Percentiles rank a stretch among this genome's conserved stretches.
phyloP scores from a whole-genome alignment of 345 rosid species.

The Eucalyptus pauciflora region DNA sequence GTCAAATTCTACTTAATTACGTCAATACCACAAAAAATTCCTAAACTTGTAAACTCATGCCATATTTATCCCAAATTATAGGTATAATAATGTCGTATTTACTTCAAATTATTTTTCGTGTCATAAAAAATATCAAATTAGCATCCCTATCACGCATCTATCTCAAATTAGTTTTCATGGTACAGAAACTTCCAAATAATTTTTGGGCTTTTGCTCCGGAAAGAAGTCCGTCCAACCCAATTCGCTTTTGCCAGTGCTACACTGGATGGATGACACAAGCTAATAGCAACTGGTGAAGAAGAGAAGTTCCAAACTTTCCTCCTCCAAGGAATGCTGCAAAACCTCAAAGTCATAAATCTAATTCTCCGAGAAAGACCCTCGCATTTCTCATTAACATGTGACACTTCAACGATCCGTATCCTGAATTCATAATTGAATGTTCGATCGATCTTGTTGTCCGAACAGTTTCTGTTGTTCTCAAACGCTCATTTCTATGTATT shows the following conservation, averaged over 20 bases:
- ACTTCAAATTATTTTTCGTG: background rate
- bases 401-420: background rate
- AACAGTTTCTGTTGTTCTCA: background rate
- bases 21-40: background rate
- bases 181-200: background rate
- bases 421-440: background rate
- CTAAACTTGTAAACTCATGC: background rate
- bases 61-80: background rate
- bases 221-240: background rate
- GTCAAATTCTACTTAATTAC: background rate
- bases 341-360: background rate
- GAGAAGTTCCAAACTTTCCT: background rate
- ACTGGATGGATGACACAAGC: background rate
- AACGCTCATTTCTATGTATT: background rate
- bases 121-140: background rate
- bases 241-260: background rate
- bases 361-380: background rate
- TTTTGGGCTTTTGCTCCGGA: background rate
- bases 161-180: background rate
- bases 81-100: background rate
- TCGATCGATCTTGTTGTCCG: background rate
- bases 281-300: background rate
- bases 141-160: accelerated
- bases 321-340: background rate
- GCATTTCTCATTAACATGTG: background rate